phyloP scores from a whole-genome alignment of 2,329 filamentous ascomycete species.

The Diaporthe aspalathi region DNA sequence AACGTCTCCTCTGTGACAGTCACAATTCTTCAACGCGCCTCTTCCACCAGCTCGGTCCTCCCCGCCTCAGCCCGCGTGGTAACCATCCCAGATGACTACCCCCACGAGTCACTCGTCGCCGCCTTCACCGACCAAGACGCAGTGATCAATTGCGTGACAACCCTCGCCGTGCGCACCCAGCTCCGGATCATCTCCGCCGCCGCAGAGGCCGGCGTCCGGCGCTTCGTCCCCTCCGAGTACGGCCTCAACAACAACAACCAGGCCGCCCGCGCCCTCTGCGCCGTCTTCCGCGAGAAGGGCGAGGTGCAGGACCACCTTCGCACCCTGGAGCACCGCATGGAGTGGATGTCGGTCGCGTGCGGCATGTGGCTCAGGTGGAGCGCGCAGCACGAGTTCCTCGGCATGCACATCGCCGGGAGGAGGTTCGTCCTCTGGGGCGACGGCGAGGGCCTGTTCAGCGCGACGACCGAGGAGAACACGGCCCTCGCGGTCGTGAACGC shows the following conservation, averaged over 20 bases:
- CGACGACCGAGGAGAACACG: conserved; percentile 51
- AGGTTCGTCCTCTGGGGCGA: conserved; percentile 48
- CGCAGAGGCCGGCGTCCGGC: conserved; percentile 64
- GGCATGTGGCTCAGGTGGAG: conserved; percentile 48
- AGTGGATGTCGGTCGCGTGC: conserved; percentile 47
- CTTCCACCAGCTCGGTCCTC: conserved; percentile 43
- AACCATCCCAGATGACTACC: conserved; percentile 46
- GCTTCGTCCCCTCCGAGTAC: conserved; percentile 67
- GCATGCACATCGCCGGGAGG: conserved; percentile 39
- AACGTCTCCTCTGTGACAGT: neutral
- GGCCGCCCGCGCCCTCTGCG: conserved; percentile 44
- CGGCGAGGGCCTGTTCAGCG: conserved; percentile 49
- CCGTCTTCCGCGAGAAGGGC: conserved; percentile 46
- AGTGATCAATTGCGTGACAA: conserved; percentile 57
- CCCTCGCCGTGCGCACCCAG: conserved; percentile 53
- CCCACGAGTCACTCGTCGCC: conserved; percentile 41
- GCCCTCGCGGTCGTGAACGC: conserved; percentile 46
- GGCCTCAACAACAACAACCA: conserved; percentile 50
- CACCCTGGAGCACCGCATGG: conserved; percentile 44
- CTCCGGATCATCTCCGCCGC: conserved; percentile 65
- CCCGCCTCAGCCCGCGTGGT: conserved; percentile 41
- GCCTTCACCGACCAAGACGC: conserved; percentile 46
- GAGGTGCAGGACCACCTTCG: conserved; percentile 45
- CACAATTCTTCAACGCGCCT: conserved; percentile 42
- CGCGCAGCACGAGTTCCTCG: conserved; percentile 45